Base-by-base conservation (phyloP, 208 protist genomes). In the Trypanosoma vivax region DNA sequence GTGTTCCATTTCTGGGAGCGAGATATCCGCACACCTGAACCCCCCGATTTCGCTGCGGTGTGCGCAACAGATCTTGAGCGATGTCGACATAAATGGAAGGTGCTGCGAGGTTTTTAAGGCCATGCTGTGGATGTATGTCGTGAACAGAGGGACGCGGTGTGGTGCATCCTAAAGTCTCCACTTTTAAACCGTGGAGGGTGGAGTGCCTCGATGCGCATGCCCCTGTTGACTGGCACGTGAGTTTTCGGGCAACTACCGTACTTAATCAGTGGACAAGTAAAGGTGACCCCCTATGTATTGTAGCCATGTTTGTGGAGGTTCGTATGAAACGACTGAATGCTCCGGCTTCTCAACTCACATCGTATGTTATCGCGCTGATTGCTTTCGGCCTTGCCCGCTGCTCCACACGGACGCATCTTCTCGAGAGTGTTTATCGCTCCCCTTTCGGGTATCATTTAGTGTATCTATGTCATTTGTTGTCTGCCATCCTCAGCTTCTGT, bases 401-500 rank as follows among this genome's bases (percentile, higher is more conserved):
- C 37, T 54, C 29, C 33, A 27, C 42, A 19, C 28, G 55, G 14
- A 18, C 11, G 0, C 50, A 45, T 47, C 51, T 45, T 21, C 21
- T 53, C 6, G 25, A 13, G 18, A 46, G 23, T 28, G 33, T n/a
- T 9, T 18, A 14, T 6, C 30, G 60, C 40, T 67, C 59, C 35
- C 60, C 60, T 5, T 29, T 55, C 45, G 5, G 3, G 37, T 33
- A 37, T n/a, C 38, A 49, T 10, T 5, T 14, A 9, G 46, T 67
- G 23, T 50, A 67, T 23, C 14, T 47, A 5, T 50, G 51, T 11
- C 49, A 55, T 49, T 30, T 67, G 14, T 23, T 67, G 1, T 38
- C 60, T 48, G 51, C 45, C 2, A 60, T 67, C 55, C 52, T 67
- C 3, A 67, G 60, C 30, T 67, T 67, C 25, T 67, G 60, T 28